These are phyloP conservation scores for Eucalyptus paniculata DNA, from an alignment of 345 rosid genomes.

Conservation along the genomic window DNA sequence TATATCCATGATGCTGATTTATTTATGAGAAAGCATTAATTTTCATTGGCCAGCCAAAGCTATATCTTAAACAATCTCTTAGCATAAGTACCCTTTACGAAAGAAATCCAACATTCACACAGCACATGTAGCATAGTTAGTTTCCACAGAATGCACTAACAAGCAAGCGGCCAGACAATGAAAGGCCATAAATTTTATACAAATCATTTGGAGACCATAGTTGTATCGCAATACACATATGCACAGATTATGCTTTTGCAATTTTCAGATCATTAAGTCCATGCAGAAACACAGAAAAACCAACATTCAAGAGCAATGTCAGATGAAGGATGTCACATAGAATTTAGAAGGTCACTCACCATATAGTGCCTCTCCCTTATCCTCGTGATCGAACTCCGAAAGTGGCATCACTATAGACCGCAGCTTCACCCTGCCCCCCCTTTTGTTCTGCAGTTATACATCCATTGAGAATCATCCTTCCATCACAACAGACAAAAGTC, in stretches of 20 bases:
- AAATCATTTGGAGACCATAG: neutral
- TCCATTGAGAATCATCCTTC: too few species aligned
- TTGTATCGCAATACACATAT: neutral
- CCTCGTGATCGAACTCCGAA: conserved; percentile 58
- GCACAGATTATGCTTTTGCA: neutral
- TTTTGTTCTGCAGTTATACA: conserved; percentile 26
- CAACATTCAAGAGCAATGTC: neutral
- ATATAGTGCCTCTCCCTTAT: conserved; percentile 75
- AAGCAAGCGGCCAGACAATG: neutral
- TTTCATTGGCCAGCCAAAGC: neutral
- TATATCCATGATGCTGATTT: neutral
- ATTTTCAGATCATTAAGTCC: neutral
- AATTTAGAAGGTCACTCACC: conserved; percentile 41
- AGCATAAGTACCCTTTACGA: neutral
- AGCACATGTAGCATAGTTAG: neutral
- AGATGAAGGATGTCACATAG: neutral
- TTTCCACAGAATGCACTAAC: neutral
- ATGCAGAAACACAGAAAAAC: neutral
- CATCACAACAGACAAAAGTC: neutral
- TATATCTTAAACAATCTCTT: neutral
- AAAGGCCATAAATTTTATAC: neutral
- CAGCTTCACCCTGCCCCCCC: conserved; percentile 63
- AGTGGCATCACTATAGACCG: conserved; percentile 42
- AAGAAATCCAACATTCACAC: neutral
- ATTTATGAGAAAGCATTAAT: neutral